phyloP scores from a whole-genome alignment of 805 yeast genomes.

The Lipomyces starkeyi region DNA sequence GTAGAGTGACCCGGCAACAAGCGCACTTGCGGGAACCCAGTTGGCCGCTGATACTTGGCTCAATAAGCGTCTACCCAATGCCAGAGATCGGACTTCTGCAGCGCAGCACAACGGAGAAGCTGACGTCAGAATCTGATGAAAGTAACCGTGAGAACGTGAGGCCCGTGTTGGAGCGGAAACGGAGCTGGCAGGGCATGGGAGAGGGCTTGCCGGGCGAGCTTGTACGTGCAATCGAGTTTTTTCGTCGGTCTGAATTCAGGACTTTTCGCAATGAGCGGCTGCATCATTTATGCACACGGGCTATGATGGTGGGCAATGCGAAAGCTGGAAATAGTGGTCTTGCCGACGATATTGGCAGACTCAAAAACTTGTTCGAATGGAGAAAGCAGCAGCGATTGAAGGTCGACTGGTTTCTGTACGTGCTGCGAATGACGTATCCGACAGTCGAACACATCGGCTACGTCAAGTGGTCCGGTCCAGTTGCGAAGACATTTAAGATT shows the following conservation, averaged over 20 bases:
- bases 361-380: constrained; percentile 25
- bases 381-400: constrained; percentile 26
- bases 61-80: neutral
- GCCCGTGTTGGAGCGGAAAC: neutral
- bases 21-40: neutral
- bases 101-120: neutral
- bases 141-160: neutral
- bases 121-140: neutral
- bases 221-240: constrained; percentile 16
- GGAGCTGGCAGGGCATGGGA: constrained; percentile 2
- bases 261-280: constrained; percentile 18
- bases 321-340: neutral
- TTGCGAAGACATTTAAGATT: constrained; percentile 18
- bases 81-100: neutral
- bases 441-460: neutral
- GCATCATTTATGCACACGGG: constrained; percentile 21
- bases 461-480: constrained; percentile 21
- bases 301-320: neutral
- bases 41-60: neutral
- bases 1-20: neutral
- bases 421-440: constrained; percentile 5
- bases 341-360: constrained; percentile 5
- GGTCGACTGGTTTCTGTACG: constrained; percentile 21
- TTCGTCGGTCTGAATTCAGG: constrained; percentile 19
- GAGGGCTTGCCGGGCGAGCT: constrained; percentile 18